Conservation (phyloP, 352 stramenopile genomes). For the Phytophthora hibernalis region DNA sequence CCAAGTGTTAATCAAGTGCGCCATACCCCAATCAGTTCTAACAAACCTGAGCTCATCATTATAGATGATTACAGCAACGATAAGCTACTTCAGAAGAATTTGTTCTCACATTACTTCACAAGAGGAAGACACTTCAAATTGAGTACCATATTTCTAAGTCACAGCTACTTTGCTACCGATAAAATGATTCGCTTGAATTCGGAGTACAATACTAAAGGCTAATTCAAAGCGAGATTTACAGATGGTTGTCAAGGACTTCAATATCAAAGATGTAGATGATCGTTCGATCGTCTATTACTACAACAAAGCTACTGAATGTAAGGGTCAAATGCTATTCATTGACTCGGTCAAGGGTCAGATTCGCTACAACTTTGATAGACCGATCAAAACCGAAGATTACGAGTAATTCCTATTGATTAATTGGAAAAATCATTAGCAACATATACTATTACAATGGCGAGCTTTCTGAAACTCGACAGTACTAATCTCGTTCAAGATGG, state of each 20-base stretch:
- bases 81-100: slow-evolving; percentile 38
- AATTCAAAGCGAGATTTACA: slow-evolving; percentile 43
- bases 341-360: not conserved
- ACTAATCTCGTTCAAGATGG: not conserved
- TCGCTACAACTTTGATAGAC: slow-evolving; percentile 1
- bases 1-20: slow-evolving; percentile 38
- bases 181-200: slow-evolving; percentile 43
- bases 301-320: slow-evolving; percentile 34
- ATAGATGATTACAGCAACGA: slow-evolving; percentile 46
- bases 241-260: slow-evolving; percentile 41
- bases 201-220: slow-evolving; percentile 43
- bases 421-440: not conserved
- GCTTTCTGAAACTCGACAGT: not conserved
- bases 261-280: slow-evolving; percentile 29
- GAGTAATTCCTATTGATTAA: not conserved
- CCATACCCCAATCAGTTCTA: slow-evolving; percentile 21
- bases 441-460: slow-evolving; percentile 3
- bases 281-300: slow-evolving; percentile 31
- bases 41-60: slow-evolving; percentile 6
- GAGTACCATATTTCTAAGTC: slow-evolving; percentile 22
- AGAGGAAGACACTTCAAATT: slow-evolving; percentile 35
- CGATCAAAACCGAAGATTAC: not conserved
- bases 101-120: slow-evolving; percentile 44
- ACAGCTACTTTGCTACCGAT: too few relatives aligned
- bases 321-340: slow-evolving; percentile 27